Base-by-base conservation (phyloP, 495 filamentous ascomycete species). In the Penicillium taxi region DNA sequence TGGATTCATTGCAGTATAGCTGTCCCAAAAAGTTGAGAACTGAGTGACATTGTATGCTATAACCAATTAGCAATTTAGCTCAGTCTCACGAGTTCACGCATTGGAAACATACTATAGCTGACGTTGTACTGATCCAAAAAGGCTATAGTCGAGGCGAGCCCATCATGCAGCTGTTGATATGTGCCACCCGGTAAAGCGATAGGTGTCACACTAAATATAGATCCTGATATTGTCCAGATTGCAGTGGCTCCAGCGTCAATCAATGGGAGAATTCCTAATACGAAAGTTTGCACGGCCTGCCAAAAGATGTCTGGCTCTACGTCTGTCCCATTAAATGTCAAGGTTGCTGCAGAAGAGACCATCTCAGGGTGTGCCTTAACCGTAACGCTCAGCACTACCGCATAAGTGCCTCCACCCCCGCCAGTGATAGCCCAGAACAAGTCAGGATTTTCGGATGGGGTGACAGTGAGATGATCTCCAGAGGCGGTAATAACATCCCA, bases 401-500 rank as follows among this genome's bases (percentile, higher is more conserved):
- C 45, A 14, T 39, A 48, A 2, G 35, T 48, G 18, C 45, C 45
- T 9, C 39, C 39, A 23, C 45, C 45, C 6, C 40, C 45, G 5
- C 45, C 45, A 5, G 30, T 25, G 1, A 48, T 9, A 5, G 40
- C 45, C 45, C 45, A 48, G 40, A 22, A 48, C 12, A 46, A 31
- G 23, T 45, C 47, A n/a, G n/a, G n/a, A n/a, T n/a, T n/a, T n/a
- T n/a, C n/a, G n/a, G n/a, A n/a, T n/a, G n/a, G 70, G 35, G 72
- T 76, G 4, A 70, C 72, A 0, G 56, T 68, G 19, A 80, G 33
- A 12, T 75, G 41, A 13, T 50, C 47, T 0, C 81, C 79, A 0
- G 32, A 37, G 0, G 61, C 63, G 2, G 72, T 75, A 3, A 84
- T 69, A 0, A 84, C 59, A 38, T 81, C 73, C 61, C 74, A 75